phyloP scores from a whole-genome alignment of 177 flowering plant species.

The Vitis hybrid region DNA sequence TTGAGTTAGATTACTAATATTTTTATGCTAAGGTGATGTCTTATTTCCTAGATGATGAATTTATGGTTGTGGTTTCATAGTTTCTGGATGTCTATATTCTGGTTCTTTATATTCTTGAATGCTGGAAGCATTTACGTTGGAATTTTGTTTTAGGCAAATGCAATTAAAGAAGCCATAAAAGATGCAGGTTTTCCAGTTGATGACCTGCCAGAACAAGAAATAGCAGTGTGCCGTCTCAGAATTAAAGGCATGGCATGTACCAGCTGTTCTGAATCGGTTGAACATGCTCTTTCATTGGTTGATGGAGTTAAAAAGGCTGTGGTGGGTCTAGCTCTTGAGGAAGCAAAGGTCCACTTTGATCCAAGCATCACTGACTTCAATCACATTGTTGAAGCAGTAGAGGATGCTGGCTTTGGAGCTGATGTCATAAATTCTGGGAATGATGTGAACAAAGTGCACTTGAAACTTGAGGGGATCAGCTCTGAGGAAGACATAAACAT shows the following conservation, averaged over 20 bases:
- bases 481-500: conserved; percentile 43
- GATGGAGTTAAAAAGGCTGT: conserved; percentile 84
- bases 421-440: conserved; percentile 70
- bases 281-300: conserved; percentile 61
- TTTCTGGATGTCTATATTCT: neutral
- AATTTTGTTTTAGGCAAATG: conserved; percentile 40
- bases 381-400: conserved; percentile 59
- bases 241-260: conserved; percentile 96
- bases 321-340: conserved; percentile 88
- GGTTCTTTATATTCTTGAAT: neutral
- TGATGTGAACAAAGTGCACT: conserved; percentile 66
- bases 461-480: conserved; percentile 61
- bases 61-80: neutral
- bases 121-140: neutral
- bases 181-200: conserved; percentile 66
- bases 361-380: conserved; percentile 48
- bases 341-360: conserved; percentile 89
- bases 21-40: too few relatives aligned
- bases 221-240: conserved; percentile 74
- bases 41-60: too few relatives aligned
- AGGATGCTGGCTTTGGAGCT: conserved; percentile 92
- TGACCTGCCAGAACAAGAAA: conserved; percentile 72
- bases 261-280: conserved; percentile 86
- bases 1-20: too few relatives aligned
- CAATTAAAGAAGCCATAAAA: conserved; percentile 65